These are phyloP conservation scores for Scleroderma bovista DNA, from an alignment of 768 basidiomycete genomes.

Conservation along the genomic window DNA sequence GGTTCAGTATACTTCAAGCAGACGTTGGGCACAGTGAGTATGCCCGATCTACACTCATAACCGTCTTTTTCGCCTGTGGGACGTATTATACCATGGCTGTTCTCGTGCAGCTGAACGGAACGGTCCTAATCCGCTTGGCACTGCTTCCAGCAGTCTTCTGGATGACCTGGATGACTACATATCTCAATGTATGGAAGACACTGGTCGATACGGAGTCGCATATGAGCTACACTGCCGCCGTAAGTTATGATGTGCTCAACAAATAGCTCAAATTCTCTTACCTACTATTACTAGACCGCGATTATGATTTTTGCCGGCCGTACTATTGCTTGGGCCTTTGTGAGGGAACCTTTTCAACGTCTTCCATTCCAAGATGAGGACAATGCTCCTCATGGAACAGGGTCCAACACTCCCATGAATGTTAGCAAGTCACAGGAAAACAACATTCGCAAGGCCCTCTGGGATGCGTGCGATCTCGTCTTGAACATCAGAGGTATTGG, in stretches of 20 bases:
- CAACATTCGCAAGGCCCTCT: not conserved
- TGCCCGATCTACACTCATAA: not conserved
- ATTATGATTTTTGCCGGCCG: not conserved
- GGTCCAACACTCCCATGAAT: not conserved
- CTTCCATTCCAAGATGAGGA: not conserved
- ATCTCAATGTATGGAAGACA: no score
- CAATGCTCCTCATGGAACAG: not conserved
- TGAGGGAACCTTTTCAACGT: not conserved
- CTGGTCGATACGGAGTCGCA: no score
- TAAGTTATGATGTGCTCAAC: no score
- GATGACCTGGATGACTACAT: not conserved
- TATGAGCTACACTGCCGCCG: no score
- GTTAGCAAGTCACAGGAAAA: not conserved
- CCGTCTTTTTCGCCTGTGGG: not conserved
- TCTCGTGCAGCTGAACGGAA: not conserved
- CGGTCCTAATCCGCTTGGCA: not conserved
- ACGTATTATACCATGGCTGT: not conserved
- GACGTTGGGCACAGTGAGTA: no score
- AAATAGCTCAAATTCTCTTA: no score
- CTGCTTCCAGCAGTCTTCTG: not conserved
- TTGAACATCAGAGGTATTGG: not conserved
- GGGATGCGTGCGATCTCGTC: slow-evolving; percentile 1
- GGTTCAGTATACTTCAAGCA: no score
- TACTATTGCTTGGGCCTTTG: not conserved
- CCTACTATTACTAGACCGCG: no score